Evolutionary conservation across 2,329 filamentous ascomycete species (phyloP).

Genomic region (Diaporthe helianthi): DNA sequence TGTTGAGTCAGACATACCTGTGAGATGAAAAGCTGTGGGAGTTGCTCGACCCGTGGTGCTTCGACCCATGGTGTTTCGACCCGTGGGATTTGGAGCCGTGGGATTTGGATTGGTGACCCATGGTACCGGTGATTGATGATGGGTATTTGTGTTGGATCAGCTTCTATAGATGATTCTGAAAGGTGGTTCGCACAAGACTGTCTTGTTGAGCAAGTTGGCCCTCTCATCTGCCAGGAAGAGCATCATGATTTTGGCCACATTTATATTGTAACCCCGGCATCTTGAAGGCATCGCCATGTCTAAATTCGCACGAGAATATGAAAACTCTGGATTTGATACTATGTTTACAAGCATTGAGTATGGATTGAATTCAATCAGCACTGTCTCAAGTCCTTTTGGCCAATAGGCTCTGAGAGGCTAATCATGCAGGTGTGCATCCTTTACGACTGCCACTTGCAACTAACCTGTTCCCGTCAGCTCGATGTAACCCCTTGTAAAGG

Average conservation of each 20-base stretch:
- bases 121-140: not conserved
- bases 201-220: not conserved
- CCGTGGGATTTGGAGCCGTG: too few relatives aligned
- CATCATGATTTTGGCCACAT: not conserved
- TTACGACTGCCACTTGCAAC: not conserved
- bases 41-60: not conserved
- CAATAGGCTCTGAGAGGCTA: not conserved
- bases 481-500: not conserved
- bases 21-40: not conserved
- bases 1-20: not conserved
- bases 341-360: not conserved
- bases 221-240: not conserved
- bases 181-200: not conserved
- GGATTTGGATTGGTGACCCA: not conserved
- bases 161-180: not conserved
- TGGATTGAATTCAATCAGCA: not conserved
- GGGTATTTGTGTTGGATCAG: not conserved
- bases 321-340: not conserved
- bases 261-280: not conserved
- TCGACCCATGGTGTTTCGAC: not conserved
- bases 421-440: slow-evolving; percentile 7
- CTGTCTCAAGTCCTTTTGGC: not conserved
- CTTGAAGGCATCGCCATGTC: not conserved
- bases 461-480: not conserved
- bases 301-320: not conserved